Conservation (phyloP, 805 yeast genomes). For the Ogataea sp. region DNA sequence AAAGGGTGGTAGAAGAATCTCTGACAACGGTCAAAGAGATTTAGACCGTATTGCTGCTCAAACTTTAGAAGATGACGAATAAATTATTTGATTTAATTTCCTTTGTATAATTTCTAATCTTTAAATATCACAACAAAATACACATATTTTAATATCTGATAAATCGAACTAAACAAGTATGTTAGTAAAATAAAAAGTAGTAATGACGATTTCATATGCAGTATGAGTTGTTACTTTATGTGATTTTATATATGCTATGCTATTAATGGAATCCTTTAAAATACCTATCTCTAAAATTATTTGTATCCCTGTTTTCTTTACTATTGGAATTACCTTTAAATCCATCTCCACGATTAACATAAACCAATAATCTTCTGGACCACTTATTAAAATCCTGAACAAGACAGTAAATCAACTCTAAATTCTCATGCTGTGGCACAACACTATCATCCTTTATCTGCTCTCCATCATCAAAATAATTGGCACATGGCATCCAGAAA, state of each 20-base stretch:
- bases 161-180: too few species aligned
- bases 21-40: constrained; percentile 99
- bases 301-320: constrained; percentile 33
- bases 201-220: background rate
- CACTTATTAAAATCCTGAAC: constrained; percentile 89
- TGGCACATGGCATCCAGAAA: constrained; percentile 98
- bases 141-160: background rate
- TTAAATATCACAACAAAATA: background rate
- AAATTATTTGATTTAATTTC: constrained; percentile 10
- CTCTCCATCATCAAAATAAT: constrained; percentile 51
- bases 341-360: constrained; percentile 49
- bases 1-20: constrained; percentile 99
- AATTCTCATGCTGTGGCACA: constrained; percentile 70
- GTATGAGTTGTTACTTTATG: background rate
- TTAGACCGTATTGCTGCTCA: constrained; percentile 99
- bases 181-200: too few species aligned
- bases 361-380: constrained; percentile 82
- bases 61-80: constrained; percentile 77
- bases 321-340: constrained; percentile 43
- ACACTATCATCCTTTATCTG: constrained; percentile 37
- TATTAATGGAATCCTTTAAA: constrained; percentile 47
- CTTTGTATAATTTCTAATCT: background rate
- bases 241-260: background rate
- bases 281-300: constrained; percentile 71
- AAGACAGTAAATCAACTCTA: constrained; percentile 64